Evolutionary conservation across 192 early-diverging fungal species (phyloP).

Genomic region (Coemansia sp.): DNA sequence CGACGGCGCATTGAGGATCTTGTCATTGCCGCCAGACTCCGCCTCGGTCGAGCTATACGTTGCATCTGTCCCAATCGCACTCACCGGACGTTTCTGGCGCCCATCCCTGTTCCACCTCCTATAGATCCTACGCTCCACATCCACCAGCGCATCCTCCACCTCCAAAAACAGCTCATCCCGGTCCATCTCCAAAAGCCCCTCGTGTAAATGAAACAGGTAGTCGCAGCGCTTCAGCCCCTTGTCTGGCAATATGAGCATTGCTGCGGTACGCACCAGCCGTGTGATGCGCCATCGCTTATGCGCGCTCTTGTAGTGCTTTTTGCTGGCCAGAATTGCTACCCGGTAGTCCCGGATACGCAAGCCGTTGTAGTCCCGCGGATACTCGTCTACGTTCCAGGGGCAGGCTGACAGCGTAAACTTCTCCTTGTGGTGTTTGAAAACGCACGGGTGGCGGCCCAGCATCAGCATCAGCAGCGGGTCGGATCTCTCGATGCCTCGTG

Average conservation of each 20-base stretch:
- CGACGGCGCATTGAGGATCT: constrained; percentile 13
- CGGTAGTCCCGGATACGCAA: constrained; percentile 45
- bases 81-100: constrained; percentile 2
- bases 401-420: constrained; percentile 24
- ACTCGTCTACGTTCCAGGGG: constrained; percentile 37
- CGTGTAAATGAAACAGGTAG: constrained; percentile 26
- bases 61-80: neutral
- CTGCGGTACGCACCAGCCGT: constrained; percentile 34
- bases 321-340: constrained; percentile 29
- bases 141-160: constrained; percentile 33
- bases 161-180: constrained; percentile 31
- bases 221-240: constrained; percentile 47
- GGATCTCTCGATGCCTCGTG: constrained; percentile 20
- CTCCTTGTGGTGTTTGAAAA: neutral
- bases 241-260: constrained; percentile 33
- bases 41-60: neutral
- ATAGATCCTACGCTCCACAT: constrained; percentile 5
- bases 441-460: constrained; percentile 1
- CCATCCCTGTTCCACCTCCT: neutral
- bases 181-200: constrained; percentile 22
- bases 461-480: constrained; percentile 8
- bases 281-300: constrained; percentile 35
- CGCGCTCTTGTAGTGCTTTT: constrained; percentile 40
- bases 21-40: neutral
- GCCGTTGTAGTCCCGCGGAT: constrained; percentile 48